Evolutionary conservation across 352 stramenopile genomes (phyloP).

Genomic region (Globisporangium splendens): DNA sequence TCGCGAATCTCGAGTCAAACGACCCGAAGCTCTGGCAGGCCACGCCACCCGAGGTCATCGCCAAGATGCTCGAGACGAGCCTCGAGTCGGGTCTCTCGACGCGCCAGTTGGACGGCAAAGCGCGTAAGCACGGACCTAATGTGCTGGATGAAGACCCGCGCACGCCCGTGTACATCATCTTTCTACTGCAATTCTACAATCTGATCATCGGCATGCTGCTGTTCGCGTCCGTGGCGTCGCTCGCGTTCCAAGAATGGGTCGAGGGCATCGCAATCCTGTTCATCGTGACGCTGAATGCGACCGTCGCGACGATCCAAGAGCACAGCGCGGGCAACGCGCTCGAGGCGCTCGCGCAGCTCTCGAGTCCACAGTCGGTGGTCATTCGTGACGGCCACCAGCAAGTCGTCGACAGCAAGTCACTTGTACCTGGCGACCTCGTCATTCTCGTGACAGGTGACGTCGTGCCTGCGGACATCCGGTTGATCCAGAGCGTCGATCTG

Average conservation of each 20-base stretch:
- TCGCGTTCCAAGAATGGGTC: slow-evolving; percentile 59
- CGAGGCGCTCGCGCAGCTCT: slow-evolving; percentile 53
- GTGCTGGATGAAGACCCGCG: slow-evolving; percentile 57
- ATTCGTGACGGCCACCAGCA: slow-evolving; percentile 59
- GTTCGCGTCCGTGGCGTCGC: slow-evolving; percentile 47
- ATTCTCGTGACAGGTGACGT: slow-evolving; percentile 91
- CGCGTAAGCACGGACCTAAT: slow-evolving; percentile 51
- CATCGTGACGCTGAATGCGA: slow-evolving; percentile 61
- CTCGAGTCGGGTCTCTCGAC: slow-evolving; percentile 40
- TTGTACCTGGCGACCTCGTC: slow-evolving; percentile 86
- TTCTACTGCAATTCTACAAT: slow-evolving; percentile 80
- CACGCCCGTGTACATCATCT: slow-evolving; percentile 57
- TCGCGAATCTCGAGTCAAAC: slow-evolving; percentile 47
- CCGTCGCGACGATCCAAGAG: slow-evolving; percentile 62
- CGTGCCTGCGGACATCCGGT: slow-evolving; percentile 88
- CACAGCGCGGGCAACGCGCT: slow-evolving; percentile 60
- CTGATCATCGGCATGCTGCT: slow-evolving; percentile 70
- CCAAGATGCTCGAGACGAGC: slow-evolving; percentile 51
- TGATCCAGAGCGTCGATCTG: slow-evolving; percentile 82
- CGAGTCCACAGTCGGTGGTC: slow-evolving; percentile 60
- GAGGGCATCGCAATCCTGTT: slow-evolving; percentile 70
- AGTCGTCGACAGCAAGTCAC: slow-evolving; percentile 58
- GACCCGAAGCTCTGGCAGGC: slow-evolving; percentile 36
- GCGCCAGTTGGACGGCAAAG: slow-evolving; percentile 34
- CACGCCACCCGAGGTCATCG: slow-evolving; percentile 33